Conservation (phyloP, 331 rosid genomes). For the Erythrophleum ivorense region DNA sequence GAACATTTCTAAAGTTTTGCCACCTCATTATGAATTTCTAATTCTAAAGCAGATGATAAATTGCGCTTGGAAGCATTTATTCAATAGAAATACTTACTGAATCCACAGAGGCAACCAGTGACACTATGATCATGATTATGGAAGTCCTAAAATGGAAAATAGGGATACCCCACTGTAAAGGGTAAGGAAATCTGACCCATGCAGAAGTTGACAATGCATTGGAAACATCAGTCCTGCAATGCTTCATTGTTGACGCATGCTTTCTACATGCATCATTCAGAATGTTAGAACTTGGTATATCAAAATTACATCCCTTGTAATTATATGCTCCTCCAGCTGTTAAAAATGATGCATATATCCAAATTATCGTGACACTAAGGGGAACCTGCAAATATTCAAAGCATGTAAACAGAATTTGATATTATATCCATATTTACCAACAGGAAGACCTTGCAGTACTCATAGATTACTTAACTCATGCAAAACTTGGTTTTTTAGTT, state of each 20-base stretch:
- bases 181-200: slow-evolving; percentile 84
- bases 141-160: slow-evolving; percentile 76
- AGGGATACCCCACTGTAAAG: slow-evolving; percentile 89
- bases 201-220: slow-evolving; percentile 73
- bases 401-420: slow-evolving; percentile 33
- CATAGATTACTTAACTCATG: neutral
- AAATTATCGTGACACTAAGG: slow-evolving; percentile 67
- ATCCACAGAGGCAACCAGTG: slow-evolving; percentile 88
- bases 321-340: slow-evolving; percentile 91
- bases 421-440: slow-evolving; percentile 23
- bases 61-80: slow-evolving; percentile 32
- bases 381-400: slow-evolving; percentile 74
- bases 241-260: slow-evolving; percentile 79
- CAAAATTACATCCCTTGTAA: slow-evolving; percentile 79
- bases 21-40: neutral
- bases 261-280: slow-evolving; percentile 78
- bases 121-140: slow-evolving; percentile 76
- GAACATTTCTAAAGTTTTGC: neutral
- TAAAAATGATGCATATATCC: slow-evolving; percentile 86
- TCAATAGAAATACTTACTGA: slow-evolving; percentile 61
- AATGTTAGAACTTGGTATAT: slow-evolving; percentile 89
- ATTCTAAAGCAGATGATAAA: neutral
- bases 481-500: neutral
- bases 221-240: slow-evolving; percentile 86
- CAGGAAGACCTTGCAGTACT: slow-evolving; percentile 2